A percentile compares a stretch with the other conserved stretches of the same genome.
phyloP scores from a whole-genome alignment of 192 early-diverging fungal species.

The Allomyces macrogynus region DNA sequence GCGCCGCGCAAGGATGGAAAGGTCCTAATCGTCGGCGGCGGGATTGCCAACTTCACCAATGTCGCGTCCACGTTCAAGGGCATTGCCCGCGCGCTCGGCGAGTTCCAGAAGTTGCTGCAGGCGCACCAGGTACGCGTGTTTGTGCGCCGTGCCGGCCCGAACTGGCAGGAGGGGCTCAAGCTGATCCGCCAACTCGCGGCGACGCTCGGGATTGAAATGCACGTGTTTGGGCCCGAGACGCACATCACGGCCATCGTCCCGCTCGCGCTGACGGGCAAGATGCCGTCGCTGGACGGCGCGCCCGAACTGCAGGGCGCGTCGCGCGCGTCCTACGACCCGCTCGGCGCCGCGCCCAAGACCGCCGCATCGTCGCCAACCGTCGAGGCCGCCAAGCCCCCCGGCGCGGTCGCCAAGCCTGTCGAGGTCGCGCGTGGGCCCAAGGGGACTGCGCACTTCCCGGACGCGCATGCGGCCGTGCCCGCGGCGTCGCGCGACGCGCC shows the following conservation, averaged over 20 bases:
- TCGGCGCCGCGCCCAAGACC: constrained; percentile 2
- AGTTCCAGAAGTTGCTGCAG: constrained; percentile 75
- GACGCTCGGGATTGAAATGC: constrained; percentile 78
- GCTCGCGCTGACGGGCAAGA: constrained; percentile 56
- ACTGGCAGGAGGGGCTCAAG: constrained; percentile 97
- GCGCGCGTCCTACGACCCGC: not conserved
- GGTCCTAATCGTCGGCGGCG: constrained; percentile 94
- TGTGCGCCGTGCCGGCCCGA: constrained; percentile 94
- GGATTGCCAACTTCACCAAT: constrained; percentile 99
- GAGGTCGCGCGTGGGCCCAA: constrained; percentile 30
- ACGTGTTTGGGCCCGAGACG: constrained; percentile 91
- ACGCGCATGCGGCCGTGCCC: constrained; percentile 2
- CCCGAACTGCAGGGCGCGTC: not conserved
- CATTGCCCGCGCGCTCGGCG: constrained; percentile 79
- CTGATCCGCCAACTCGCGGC: constrained; percentile 85
- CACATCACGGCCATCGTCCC: constrained; percentile 98
- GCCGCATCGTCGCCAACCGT: not conserved
- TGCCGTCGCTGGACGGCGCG: constrained; percentile 17
- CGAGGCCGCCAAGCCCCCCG: constrained; percentile 18
- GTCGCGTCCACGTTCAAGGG: constrained; percentile 99
- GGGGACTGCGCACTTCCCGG: constrained; percentile 19
- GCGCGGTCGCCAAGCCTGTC: constrained; percentile 33
- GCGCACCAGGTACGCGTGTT: constrained; percentile 79
- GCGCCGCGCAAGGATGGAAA: constrained; percentile 70
- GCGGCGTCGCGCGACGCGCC: constrained; percentile 22